Evolutionary conservation across 306 rosid species (phyloP).

Genomic region (Hippophae rhamnoides): DNA sequence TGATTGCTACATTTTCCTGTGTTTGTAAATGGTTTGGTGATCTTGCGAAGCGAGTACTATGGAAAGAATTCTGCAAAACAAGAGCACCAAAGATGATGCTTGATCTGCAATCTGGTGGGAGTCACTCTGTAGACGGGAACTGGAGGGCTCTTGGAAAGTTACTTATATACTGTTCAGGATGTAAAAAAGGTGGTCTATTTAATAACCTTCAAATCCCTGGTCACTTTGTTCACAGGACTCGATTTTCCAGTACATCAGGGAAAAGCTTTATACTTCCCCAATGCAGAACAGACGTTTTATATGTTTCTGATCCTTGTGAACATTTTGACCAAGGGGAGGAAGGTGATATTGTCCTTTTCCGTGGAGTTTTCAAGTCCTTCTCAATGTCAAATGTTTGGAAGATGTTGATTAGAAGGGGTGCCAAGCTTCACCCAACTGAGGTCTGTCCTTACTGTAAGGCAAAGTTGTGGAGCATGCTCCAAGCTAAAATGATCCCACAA

Average conservation of each 20-base stretch:
- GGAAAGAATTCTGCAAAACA: conserved; percentile 90
- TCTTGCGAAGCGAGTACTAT: conserved; percentile 81
- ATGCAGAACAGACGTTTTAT: conserved; percentile 79
- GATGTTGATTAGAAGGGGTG: conserved; percentile 74
- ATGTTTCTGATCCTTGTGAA: conserved; percentile 94
- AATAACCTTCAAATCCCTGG: conserved; percentile 63
- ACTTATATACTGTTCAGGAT: conserved; percentile 83
- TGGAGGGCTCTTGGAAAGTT: conserved; percentile 95
- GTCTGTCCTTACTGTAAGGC: conserved; percentile 97
- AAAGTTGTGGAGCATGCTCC: conserved; percentile 89
- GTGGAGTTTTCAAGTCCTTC: conserved; percentile 88
- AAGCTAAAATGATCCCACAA: conserved; percentile 89
- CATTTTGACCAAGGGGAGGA: conserved; percentile 96
- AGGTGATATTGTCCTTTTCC: conserved; percentile 86
- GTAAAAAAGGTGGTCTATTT: conserved; percentile 73
- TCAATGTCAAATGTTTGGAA: conserved; percentile 59
- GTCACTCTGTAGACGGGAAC: conserved; percentile 88
- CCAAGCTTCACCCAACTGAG: conserved; percentile 81
- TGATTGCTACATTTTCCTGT: conserved; percentile 73
- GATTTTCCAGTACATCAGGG: conserved; percentile 89
- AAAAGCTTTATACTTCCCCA: conserved; percentile 92
- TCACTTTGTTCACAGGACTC: conserved; percentile 71
- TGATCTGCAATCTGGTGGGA: conserved; percentile 83
- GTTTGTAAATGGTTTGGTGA: conserved; percentile 98
- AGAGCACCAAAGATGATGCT: conserved; percentile 95